Conservation (phyloP, 1,284 basidiomycete species). For the Hemileia vastatrix region DNA sequence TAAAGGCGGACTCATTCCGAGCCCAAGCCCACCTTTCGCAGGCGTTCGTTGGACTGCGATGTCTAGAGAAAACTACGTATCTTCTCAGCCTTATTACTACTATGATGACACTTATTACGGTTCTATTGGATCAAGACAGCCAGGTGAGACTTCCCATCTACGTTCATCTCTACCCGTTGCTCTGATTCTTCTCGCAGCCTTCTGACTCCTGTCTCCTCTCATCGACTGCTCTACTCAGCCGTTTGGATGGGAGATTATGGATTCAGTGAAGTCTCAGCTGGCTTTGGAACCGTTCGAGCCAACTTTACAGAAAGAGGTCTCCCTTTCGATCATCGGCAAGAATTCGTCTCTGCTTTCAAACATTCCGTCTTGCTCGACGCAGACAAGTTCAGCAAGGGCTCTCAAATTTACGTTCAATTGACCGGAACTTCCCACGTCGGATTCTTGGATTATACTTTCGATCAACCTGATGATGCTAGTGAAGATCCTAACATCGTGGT, state of each 20-base stretch:
- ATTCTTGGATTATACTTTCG: conserved; percentile 54
- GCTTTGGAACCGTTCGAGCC: conserved; percentile 51
- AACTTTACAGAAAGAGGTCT: conserved; percentile 58
- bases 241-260: conserved; percentile 36
- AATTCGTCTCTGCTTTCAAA: conserved; percentile 58
- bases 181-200: too few species aligned
- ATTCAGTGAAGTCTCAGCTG: conserved; percentile 52
- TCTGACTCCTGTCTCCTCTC: too few species aligned
- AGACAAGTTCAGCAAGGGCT: conserved; percentile 50
- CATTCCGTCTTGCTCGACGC: conserved; percentile 58
- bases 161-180: too few species aligned
- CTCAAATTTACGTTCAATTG: conserved; percentile 47
- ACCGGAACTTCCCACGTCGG: conserved; percentile 67
- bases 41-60: too few species aligned
- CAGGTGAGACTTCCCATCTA: neutral
- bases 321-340: conserved; percentile 53
- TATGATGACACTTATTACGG: too few species aligned
- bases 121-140: too few species aligned
- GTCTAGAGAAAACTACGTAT: too few species aligned
- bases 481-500: conserved; percentile 59
- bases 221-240: conserved; percentile 19
- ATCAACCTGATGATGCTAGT: too few species aligned
- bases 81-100: too few species aligned
- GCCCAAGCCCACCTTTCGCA: too few species aligned
- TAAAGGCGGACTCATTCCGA: too few species aligned